These are phyloP conservation scores for Blepharisma undulans DNA, from an alignment of 169 alveolate species.

Conservation along the genomic window DNA sequence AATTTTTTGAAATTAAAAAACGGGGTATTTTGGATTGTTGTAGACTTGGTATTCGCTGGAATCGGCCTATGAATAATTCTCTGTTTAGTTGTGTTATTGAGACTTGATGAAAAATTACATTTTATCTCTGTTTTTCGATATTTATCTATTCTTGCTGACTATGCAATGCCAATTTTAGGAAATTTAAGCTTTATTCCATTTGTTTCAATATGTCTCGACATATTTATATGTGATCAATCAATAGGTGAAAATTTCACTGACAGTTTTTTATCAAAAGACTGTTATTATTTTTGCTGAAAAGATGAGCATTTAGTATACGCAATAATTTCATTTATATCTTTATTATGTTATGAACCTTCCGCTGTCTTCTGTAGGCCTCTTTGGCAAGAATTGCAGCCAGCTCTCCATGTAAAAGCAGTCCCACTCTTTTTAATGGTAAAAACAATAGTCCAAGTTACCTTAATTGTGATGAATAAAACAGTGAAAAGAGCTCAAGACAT, in stretches of 20 bases:
- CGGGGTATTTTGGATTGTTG: not conserved
- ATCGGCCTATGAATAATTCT: not conserved
- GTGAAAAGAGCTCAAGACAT: not conserved
- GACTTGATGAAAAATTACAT: not conserved
- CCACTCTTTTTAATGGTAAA: not conserved
- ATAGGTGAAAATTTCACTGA: not conserved
- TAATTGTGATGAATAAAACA: conserved; percentile 6
- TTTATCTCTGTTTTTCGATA: not conserved
- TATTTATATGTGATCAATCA: conserved; percentile 23
- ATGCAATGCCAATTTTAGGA: not conserved
- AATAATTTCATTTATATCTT: not conserved
- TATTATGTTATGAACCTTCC: conserved; percentile 1
- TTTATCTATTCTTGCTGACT: not conserved
- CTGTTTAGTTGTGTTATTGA: not conserved
- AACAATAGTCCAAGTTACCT: not conserved
- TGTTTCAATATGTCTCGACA: not conserved
- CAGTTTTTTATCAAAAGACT: not conserved
- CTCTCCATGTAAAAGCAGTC: not conserved
- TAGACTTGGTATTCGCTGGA: not conserved
- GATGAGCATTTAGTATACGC: not conserved
- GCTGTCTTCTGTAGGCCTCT: conserved; percentile 21
- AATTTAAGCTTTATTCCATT: conserved; percentile 19
- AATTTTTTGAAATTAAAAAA: not conserved
- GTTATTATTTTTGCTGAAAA: conserved; percentile 23
- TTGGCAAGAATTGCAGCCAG: conserved; percentile 1